Conservation (phyloP, 192 early-diverging fungal genomes). For the Linnemannia exigua region DNA sequence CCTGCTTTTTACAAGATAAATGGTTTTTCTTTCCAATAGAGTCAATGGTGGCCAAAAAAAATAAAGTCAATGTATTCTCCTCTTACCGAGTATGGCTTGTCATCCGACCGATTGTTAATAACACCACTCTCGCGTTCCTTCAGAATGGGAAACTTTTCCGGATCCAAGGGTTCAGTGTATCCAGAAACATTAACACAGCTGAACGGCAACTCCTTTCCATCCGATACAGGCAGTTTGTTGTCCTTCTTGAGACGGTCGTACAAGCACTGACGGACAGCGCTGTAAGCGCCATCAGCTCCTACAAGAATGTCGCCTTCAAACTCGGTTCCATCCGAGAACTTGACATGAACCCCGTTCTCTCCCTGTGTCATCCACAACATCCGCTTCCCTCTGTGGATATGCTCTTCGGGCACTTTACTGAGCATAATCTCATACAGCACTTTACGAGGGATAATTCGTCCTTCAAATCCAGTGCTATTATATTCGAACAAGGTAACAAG, state of each 20-base stretch:
- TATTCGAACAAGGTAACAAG: not conserved
- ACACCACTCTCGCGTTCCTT: not conserved
- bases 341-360: conserved; percentile 17
- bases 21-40: not conserved
- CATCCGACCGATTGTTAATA: not conserved
- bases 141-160: not conserved
- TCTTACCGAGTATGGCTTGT: conserved; percentile 21
- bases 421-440: not conserved
- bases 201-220: not conserved
- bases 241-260: conserved; percentile 5
- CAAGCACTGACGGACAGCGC: conserved; percentile 13
- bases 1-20: no score
- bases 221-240: not conserved
- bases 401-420: conserved; percentile 15
- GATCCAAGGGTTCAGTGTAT: conserved; percentile 10
- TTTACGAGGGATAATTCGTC: not conserved
- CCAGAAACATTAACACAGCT: conserved; percentile 16
- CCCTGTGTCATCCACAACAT: conserved; percentile 10
- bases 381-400: conserved; percentile 28
- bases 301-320: conserved; percentile 26
- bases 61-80: not conserved
- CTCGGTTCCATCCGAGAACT: not conserved
- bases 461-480: not conserved
- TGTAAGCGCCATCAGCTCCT: conserved; percentile 22
- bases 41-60: not conserved